Evolutionary conservation across 148 eudicot genomes (phyloP).

Genomic region (Spergularia marina): DNA sequence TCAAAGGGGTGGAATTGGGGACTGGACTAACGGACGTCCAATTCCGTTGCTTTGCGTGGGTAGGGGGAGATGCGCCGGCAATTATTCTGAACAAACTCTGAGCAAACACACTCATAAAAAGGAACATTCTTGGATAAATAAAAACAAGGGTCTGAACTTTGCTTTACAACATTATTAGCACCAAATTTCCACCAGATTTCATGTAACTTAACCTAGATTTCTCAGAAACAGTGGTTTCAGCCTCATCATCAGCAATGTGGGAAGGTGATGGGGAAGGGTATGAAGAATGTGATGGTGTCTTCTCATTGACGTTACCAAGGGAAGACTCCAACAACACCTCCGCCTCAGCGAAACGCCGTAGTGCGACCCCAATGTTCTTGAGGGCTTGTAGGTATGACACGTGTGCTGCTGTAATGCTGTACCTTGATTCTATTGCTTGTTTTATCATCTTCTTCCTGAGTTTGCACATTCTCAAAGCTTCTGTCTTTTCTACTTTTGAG

Average conservation of each 20-base stretch:
- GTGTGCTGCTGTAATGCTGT: constrained; percentile 78
- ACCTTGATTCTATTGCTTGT: constrained; percentile 77
- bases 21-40: too few relatives aligned
- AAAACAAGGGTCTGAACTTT: too few relatives aligned
- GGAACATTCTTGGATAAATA: too few relatives aligned
- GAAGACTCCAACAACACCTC: constrained; percentile 57
- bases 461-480: constrained; percentile 67
- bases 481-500: constrained; percentile 63
- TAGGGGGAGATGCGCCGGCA: too few relatives aligned
- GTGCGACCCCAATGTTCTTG: constrained; percentile 59
- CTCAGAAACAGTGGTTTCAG: constrained; percentile 40
- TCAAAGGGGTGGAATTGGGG: too few relatives aligned
- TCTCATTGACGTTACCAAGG: constrained; percentile 32
- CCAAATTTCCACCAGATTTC: constrained; percentile 26
- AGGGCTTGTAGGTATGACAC: constrained; percentile 70
- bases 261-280: constrained; percentile 65
- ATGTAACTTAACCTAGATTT: constrained; percentile 61
- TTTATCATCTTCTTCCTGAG: constrained; percentile 66
- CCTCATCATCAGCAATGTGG: constrained; percentile 28
- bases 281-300: constrained; percentile 65
- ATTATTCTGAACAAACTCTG: too few relatives aligned
- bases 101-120: too few relatives aligned
- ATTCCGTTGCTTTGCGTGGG: too few relatives aligned
- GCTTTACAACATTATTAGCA: too few relatives aligned
- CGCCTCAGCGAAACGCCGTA: constrained; percentile 75